These are phyloP conservation scores for Phytophthora pseudosyringae DNA, from an alignment of 352 stramenopile genomes.

Conservation along the genomic window DNA sequence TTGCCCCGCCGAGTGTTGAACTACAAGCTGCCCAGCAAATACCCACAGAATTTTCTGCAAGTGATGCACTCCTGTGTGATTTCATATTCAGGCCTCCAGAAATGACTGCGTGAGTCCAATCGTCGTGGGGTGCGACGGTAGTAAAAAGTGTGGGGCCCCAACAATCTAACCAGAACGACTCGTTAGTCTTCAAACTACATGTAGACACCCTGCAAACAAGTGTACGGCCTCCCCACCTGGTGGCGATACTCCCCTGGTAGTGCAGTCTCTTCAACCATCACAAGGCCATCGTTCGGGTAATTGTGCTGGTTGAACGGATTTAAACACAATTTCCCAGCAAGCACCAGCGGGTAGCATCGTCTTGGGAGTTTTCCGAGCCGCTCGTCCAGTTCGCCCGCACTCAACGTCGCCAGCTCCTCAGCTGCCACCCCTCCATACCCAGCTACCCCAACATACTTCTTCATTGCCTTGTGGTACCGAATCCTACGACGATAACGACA, in stretches of 20 bases:
- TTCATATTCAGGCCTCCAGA: slow-evolving; percentile 41
- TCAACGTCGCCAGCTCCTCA: slow-evolving; percentile 59
- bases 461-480: slow-evolving; percentile 67
- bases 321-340: slow-evolving; percentile 69
- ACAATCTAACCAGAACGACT: slow-evolving; percentile 44
- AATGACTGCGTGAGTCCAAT: slow-evolving; percentile 59
- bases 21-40: neutral
- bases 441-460: slow-evolving; percentile 54
- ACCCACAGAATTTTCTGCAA: neutral
- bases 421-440: slow-evolving; percentile 67
- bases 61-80: neutral
- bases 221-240: slow-evolving; percentile 30
- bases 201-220: neutral
- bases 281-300: slow-evolving; percentile 72
- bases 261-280: slow-evolving; percentile 70
- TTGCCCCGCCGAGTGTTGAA: neutral
- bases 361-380: slow-evolving; percentile 71
- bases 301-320: slow-evolving; percentile 82
- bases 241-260: slow-evolving; percentile 79
- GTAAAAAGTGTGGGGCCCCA: slow-evolving; percentile 56
- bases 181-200: neutral
- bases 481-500: slow-evolving; percentile 38
- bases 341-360: slow-evolving; percentile 64
- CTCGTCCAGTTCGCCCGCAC: slow-evolving; percentile 46
- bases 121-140: slow-evolving; percentile 60